phyloP scores from a whole-genome alignment of 495 filamentous ascomycete genomes.

The Cetradonia linearis region DNA sequence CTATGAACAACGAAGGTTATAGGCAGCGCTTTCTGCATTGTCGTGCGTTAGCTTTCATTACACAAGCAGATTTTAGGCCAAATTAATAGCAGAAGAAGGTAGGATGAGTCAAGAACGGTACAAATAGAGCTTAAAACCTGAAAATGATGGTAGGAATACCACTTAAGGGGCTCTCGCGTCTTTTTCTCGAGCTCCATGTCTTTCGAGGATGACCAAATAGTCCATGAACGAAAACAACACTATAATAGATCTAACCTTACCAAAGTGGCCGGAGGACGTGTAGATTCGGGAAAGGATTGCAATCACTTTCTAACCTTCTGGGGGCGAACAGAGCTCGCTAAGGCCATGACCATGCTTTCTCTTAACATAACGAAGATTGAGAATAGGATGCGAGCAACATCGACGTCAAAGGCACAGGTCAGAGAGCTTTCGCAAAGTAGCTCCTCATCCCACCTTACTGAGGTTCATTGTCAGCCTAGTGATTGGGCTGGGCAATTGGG shows the following conservation, averaged over 20 bases:
- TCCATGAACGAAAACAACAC: conserved; percentile 70
- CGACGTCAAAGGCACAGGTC: background rate
- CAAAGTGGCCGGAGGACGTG: background rate
- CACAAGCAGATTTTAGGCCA: background rate
- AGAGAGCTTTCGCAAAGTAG: background rate
- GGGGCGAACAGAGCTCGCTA: conserved; percentile 5
- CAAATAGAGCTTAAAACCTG: no score
- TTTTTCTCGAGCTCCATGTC: conserved; percentile 58
- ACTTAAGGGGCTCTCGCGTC: conserved; percentile 23
- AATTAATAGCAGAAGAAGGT: background rate
- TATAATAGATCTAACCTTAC: conserved; percentile 1
- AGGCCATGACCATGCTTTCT: conserved; percentile 8
- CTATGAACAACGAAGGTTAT: conserved; percentile 43
- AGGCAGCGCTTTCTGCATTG: conserved; percentile 24
- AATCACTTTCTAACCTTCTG: conserved; percentile 1
- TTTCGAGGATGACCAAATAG: conserved; percentile 66
- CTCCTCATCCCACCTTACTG: no score
- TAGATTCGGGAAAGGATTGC: background rate
- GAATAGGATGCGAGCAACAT: background rate
- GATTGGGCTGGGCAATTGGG: background rate
- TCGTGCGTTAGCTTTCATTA: background rate
- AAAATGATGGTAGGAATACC: no score
- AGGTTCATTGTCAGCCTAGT: background rate
- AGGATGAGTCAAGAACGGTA: background rate
- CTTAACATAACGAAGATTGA: no score